Conservation (phyloP, 129 eudicot genomes). For the Ambrosia artemisiifolia region DNA sequence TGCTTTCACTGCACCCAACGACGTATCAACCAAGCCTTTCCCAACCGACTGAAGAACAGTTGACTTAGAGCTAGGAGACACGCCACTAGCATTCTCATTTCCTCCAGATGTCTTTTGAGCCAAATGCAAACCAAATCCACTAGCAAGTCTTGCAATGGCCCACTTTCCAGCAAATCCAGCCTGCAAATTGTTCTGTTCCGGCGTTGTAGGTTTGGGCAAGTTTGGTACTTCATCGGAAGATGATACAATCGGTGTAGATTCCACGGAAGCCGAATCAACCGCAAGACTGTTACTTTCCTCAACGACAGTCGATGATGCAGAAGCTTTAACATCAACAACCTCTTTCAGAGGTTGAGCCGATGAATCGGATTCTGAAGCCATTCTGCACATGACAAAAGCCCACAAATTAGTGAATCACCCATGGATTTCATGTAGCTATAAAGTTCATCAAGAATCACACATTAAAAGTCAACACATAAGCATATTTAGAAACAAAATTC, state of each 20-base stretch:
- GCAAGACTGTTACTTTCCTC: slow-evolving; percentile 29
- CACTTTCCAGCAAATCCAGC: slow-evolving; percentile 45
- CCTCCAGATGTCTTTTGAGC: slow-evolving; percentile 37
- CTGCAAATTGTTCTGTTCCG: slow-evolving; percentile 37
- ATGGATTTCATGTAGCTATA: neutral
- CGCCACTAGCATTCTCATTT: slow-evolving; percentile 34
- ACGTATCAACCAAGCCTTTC: slow-evolving; percentile 87
- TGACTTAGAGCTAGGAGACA: slow-evolving; percentile 44
- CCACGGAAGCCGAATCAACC: slow-evolving; percentile 28
- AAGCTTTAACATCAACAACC: slow-evolving; percentile 34
- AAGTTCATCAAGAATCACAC: neutral
- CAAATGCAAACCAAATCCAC: slow-evolving; percentile 54
- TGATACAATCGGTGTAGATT: slow-evolving; percentile 44
- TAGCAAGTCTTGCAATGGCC: slow-evolving; percentile 65
- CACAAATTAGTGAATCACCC: slow-evolving; percentile 16
- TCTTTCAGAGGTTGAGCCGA: slow-evolving; percentile 35
- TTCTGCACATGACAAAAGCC: slow-evolving; percentile 42
- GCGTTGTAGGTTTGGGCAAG: slow-evolving; percentile 34
- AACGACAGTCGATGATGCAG: slow-evolving; percentile 27
- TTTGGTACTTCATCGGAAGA: slow-evolving; percentile 48
- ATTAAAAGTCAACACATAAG: neutral
- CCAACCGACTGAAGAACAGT: slow-evolving; percentile 64
- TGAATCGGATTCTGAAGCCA: slow-evolving; percentile 55
- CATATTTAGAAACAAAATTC: neutral
- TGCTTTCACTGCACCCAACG: slow-evolving; percentile 88